These are phyloP conservation scores for Cerrena zonata DNA, from an alignment of 1,284 basidiomycete species.

Conservation along the genomic window DNA sequence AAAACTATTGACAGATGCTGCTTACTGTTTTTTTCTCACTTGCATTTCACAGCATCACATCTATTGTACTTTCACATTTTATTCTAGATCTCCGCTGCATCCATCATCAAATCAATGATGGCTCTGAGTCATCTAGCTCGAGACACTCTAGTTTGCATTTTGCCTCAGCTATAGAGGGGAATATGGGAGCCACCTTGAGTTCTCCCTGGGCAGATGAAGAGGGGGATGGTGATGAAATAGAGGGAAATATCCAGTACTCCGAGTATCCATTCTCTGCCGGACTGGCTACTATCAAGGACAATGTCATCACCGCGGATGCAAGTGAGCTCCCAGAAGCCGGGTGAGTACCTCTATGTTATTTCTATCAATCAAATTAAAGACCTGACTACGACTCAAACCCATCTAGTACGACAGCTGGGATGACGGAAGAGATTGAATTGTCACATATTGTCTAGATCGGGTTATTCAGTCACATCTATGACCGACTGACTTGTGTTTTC, in stretches of 20 bases:
- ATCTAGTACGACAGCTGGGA: no score
- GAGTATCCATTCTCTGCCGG: background rate
- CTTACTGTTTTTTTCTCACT: background rate
- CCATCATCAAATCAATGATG: background rate
- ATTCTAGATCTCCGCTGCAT: background rate
- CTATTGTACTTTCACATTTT: background rate
- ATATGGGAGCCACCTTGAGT: background rate
- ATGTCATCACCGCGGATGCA: no score
- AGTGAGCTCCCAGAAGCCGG: no score
- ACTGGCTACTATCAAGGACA: no score
- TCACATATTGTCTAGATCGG: no score
- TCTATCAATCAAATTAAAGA: no score
- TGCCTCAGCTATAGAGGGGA: background rate
- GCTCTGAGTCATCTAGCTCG: background rate
- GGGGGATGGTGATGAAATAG: no score
- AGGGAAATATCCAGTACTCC: background rate
- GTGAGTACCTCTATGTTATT: no score
- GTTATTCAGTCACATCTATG: no score
- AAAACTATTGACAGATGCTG: background rate
- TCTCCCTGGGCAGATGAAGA: background rate
- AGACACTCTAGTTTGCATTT: background rate
- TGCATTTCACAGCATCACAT: background rate
- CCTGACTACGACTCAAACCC: no score
- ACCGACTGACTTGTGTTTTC: no score
- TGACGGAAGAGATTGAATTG: no score